phyloP scores from a whole-genome alignment of 805 yeast genomes.

The Schwanniomyces yamadae region DNA sequence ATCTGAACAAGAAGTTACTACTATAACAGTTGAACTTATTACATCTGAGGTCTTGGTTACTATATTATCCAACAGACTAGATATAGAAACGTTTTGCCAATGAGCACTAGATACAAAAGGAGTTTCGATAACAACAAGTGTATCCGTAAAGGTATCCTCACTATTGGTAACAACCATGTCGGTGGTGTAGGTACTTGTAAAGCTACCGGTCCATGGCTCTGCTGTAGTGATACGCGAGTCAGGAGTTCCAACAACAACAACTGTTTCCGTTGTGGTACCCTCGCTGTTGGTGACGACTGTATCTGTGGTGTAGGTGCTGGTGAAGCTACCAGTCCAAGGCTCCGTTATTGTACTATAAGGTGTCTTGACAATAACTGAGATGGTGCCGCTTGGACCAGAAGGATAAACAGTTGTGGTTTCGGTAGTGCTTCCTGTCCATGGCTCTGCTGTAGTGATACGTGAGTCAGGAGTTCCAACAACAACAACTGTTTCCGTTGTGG shows the following conservation, averaged over 20 bases:
- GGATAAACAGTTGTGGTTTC: background rate
- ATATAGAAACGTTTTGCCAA: no score
- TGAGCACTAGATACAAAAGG: no score
- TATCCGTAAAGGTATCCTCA: no score
- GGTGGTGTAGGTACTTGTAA: background rate
- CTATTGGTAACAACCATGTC: no score
- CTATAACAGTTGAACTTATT: constrained; percentile 1
- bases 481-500: no score
- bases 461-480: background rate
- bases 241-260: constrained; percentile 1
- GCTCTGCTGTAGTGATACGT: background rate
- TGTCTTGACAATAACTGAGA: background rate
- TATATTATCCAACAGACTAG: no score
- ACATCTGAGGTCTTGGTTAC: no score
- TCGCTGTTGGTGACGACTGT: background rate
- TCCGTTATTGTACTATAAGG: background rate
- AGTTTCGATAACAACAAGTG: no score
- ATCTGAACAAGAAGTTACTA: background rate
- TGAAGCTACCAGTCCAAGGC: background rate
- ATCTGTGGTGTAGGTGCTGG: background rate
- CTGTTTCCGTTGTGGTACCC: background rate
- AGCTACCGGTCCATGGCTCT: constrained; percentile 1
- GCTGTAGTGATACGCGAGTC: background rate
- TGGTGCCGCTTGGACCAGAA: background rate
- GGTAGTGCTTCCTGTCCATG: background rate